These are phyloP conservation scores for Boletus semigastroideus DNA, from an alignment of 1,284 basidiomycete species.

Conservation along the genomic window DNA sequence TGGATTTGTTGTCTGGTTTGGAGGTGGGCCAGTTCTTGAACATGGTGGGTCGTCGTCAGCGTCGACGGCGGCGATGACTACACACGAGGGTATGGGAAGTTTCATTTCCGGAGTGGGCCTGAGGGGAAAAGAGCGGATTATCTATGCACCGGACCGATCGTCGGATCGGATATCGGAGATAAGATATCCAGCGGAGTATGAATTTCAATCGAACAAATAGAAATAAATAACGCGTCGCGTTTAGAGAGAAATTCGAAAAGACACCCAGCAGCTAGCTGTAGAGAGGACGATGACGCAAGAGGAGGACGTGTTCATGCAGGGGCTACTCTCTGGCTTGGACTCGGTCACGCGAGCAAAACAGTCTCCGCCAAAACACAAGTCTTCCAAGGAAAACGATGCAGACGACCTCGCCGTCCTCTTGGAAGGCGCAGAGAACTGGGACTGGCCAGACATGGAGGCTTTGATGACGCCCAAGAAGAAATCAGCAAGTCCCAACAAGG, in stretches of 20 bases:
- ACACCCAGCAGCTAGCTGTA: background rate
- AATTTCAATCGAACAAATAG: slow-evolving; percentile 11
- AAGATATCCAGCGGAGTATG: slow-evolving; percentile 15
- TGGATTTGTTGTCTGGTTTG: slow-evolving; percentile 37
- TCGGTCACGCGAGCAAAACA: slow-evolving; percentile 21
- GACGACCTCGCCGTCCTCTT: slow-evolving; percentile 42
- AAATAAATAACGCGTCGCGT: slow-evolving; percentile 30
- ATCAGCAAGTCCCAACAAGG: slow-evolving; percentile 21
- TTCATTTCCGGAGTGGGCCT: no score
- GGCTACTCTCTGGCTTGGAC: slow-evolving; percentile 46
- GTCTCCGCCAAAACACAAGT: slow-evolving; percentile 4
- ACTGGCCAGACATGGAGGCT: slow-evolving; percentile 46
- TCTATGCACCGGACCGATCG: background rate
- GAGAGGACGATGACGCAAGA: slow-evolving; percentile 26
- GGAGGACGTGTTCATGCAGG: slow-evolving; percentile 48
- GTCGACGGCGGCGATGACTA: background rate
- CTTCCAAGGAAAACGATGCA: slow-evolving; percentile 10
- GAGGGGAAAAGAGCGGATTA: background rate
- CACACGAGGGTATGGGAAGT: slow-evolving; percentile 19
- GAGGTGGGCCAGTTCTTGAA: slow-evolving; percentile 43
- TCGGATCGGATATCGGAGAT: background rate
- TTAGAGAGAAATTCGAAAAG: background rate
- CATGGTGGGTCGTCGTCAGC: slow-evolving; percentile 29
- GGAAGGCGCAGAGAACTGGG: slow-evolving; percentile 55
- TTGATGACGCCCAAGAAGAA: slow-evolving; percentile 42